Evolutionary conservation across 805 yeast genomes (phyloP), one percentile per base, ranked within the genome.

Genomic region (Yarrowia hollandica): DNA sequence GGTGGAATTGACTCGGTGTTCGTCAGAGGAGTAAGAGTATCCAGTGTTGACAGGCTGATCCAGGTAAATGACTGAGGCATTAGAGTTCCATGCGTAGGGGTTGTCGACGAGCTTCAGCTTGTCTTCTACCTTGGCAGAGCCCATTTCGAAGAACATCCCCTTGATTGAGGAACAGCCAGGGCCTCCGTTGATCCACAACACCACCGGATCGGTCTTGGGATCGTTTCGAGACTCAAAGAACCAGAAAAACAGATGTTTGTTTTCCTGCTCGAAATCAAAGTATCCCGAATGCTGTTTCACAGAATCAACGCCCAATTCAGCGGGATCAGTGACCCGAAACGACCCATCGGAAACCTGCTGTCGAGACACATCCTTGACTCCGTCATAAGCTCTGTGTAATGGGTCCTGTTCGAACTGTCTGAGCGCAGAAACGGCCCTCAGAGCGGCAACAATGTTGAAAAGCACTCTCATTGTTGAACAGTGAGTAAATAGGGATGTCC

Each of bases 11-110:
- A 90, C 86, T 35, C 81, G 78, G 14, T 37, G 44, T 16, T 8
- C 28, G 9, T 83, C 79, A 34, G 74, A 74, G 22, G 96, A 88
- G 71, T 86, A 85, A 0, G 97, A 90, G 74, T 82, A 92, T 18
- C 98, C 98, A 28, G 88, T 96, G 59, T 88, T 88, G 35, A 91
- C 88, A 3, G 98, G 98, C 72, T 92, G 97, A 71, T 92, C 98
- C 61, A 92, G 79, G 75, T 86, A 92, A 63, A 92, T 86, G 21
- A 92, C 89, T 23, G 91, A 82, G 18, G 98, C 97, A 68, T 90
- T 88, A 64, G 79, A 76, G 72, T 91, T 92, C 98, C 98, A 92
- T 1, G 96, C 85, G 74, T 82, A 76, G 16, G 94, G 94, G 73
- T 92, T 92, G 71, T 74, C 76, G 26, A 81, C 79, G n/a, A 95